Conservation (phyloP, 768 basidiomycete species). For the Tricholoma flavovirens region DNA sequence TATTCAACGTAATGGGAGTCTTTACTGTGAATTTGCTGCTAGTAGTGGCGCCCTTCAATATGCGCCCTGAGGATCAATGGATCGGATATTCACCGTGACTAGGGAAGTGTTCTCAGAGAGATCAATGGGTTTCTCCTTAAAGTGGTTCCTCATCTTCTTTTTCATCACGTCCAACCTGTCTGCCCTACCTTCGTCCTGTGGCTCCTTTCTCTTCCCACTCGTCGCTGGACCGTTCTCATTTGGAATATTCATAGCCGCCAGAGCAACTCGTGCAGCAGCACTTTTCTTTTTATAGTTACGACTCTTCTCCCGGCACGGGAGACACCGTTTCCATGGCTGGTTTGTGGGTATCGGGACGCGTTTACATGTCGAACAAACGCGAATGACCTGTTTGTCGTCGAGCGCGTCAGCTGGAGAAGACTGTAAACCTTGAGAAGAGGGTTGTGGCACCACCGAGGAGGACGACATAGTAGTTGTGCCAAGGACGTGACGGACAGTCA, state of each 20-base stretch:
- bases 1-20: constrained; percentile 17
- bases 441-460: not conserved
- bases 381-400: not conserved
- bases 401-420: not conserved
- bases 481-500: too few relatives aligned
- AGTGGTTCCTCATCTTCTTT: constrained; percentile 9
- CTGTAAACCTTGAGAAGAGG: not conserved
- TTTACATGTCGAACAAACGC: not conserved
- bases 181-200: constrained; percentile 1
- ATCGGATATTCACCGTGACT: not conserved
- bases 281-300: not conserved
- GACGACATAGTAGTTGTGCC: not conserved
- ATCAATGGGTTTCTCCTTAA: not conserved
- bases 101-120: not conserved
- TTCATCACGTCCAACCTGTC: constrained; percentile 17
- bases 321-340: not conserved
- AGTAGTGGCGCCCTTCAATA: not conserved
- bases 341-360: not conserved
- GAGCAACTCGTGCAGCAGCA: not conserved
- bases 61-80: not conserved
- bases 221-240: not conserved
- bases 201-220: constrained; percentile 1
- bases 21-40: not conserved
- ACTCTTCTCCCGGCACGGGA: constrained; percentile 3
- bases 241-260: not conserved